phyloP scores from a whole-genome alignment of 2,329 filamentous ascomycete species.

The Eurotiales sp. region DNA sequence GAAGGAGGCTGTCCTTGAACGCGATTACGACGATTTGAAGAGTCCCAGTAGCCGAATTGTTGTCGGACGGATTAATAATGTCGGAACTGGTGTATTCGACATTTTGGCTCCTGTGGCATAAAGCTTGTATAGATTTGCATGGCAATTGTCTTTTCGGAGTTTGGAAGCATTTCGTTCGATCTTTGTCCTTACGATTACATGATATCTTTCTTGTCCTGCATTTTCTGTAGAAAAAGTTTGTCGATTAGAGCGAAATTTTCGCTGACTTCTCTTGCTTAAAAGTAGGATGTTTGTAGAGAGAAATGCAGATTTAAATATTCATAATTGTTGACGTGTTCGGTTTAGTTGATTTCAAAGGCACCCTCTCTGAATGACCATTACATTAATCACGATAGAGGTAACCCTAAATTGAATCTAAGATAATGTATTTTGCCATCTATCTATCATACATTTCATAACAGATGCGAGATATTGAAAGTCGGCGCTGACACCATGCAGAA shows the following conservation, averaged over 20 bases:
- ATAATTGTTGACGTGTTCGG: too few species aligned
- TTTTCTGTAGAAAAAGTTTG: not conserved
- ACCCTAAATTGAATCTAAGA: too few species aligned
- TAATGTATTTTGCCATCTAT: too few species aligned
- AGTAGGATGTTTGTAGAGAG: not conserved
- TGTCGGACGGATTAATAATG: slow-evolving; percentile 73
- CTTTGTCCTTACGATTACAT: slow-evolving; percentile 5
- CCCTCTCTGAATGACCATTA: too few species aligned
- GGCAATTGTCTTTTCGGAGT: not conserved
- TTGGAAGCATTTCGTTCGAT: slow-evolving; percentile 1
- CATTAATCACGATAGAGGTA: too few species aligned
- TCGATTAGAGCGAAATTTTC: not conserved
- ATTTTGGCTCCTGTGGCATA: slow-evolving; percentile 59
- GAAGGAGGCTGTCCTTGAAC: slow-evolving; percentile 84
- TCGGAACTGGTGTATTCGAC: slow-evolving; percentile 91
- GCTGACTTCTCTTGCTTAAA: not conserved
- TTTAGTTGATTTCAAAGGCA: not conserved
- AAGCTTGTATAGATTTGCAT: slow-evolving; percentile 11
- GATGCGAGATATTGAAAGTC: not conserved
- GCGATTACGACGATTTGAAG: slow-evolving; percentile 82
- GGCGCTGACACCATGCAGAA: not conserved
- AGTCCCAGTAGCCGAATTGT: slow-evolving; percentile 87
- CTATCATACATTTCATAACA: slow-evolving; percentile 12
- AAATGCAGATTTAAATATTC: slow-evolving; percentile 1
- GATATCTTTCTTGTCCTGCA: not conserved